A percentile compares a stretch with the other conserved stretches of the same genome.
phyloP scores from a whole-genome alignment of 208 protist genomes.

The Wallacemonas sp. region DNA sequence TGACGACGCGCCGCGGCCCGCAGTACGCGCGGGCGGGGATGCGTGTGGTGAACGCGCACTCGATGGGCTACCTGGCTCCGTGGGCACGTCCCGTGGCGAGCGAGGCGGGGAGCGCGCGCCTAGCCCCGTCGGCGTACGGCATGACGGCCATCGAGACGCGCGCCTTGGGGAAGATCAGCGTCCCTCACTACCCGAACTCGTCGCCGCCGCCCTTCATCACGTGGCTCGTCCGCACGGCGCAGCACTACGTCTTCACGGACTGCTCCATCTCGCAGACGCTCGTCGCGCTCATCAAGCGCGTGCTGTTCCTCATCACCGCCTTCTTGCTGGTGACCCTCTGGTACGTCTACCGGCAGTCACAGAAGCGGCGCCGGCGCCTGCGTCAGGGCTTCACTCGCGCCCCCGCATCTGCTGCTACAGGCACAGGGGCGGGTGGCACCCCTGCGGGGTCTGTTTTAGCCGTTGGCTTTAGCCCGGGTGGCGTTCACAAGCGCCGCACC shows the following conservation, averaged over 20 bases:
- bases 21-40: conserved; percentile 21
- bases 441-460: conserved; percentile 1
- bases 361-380: not conserved
- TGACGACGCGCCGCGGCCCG: conserved; percentile 44
- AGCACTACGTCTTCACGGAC: conserved; percentile 30
- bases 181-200: conserved; percentile 28
- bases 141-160: not conserved
- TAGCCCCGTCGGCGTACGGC: not conserved
- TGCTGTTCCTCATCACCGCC: not conserved
- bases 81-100: not conserved
- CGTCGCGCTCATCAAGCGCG: conserved; percentile 20
- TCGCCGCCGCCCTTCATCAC: conserved; percentile 33
- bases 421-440: too few relatives aligned
- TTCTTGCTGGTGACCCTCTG: not conserved
- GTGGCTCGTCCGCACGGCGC: conserved; percentile 30
- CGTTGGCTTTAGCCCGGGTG: not conserved
- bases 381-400: not conserved
- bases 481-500: not conserved
- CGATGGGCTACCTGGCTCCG: conserved; percentile 2
- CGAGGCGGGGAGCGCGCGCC: not conserved
- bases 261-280: conserved; percentile 31
- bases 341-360: not conserved
- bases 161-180: conserved; percentile 18
- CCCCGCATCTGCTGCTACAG: not conserved
- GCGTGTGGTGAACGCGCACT: not conserved